These are phyloP conservation scores for Blepharisma japonicum DNA, from an alignment of 73 alveolate genomes.

Conservation along the genomic window DNA sequence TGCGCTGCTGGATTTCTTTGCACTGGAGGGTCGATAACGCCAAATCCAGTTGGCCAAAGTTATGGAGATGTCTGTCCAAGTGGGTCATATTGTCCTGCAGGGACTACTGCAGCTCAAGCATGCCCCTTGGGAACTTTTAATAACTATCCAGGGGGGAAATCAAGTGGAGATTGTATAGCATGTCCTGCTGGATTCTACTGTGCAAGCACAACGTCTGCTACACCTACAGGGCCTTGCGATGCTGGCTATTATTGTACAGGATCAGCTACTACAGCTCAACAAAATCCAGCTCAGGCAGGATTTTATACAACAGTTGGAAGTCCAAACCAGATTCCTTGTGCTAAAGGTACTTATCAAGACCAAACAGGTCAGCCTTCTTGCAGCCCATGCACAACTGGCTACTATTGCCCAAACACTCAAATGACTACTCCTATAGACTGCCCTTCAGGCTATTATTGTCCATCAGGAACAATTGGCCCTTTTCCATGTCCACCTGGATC, in stretches of 20 bases:
- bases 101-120: conserved; percentile 36
- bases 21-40: conserved; percentile 39
- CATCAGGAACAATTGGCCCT: conserved; percentile 40
- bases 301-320: conserved; percentile 53
- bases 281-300: conserved; percentile 42
- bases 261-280: conserved; percentile 25
- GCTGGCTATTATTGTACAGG: conserved; percentile 69
- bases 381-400: conserved; percentile 51
- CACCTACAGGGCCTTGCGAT: conserved; percentile 59
- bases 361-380: conserved; percentile 39
- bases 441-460: conserved; percentile 78
- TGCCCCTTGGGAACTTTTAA: conserved; percentile 71
- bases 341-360: conserved; percentile 54
- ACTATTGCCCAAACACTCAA: conserved; percentile 49
- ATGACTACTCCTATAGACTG: conserved; percentile 43
- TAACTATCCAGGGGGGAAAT: conserved; percentile 40
- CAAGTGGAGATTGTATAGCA: conserved; percentile 33
- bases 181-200: conserved; percentile 70
- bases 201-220: conserved; percentile 37
- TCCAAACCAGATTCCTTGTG: conserved; percentile 50
- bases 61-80: conserved; percentile 69
- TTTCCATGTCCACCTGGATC: conserved; percentile 73
- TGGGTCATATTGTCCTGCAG: conserved; percentile 70
- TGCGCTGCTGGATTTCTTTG: conserved; percentile 47
- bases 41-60: conserved; percentile 35